Evolutionary conservation across 345 rosid species (phyloP).

Genomic region (Barbarea vulgaris): DNA sequence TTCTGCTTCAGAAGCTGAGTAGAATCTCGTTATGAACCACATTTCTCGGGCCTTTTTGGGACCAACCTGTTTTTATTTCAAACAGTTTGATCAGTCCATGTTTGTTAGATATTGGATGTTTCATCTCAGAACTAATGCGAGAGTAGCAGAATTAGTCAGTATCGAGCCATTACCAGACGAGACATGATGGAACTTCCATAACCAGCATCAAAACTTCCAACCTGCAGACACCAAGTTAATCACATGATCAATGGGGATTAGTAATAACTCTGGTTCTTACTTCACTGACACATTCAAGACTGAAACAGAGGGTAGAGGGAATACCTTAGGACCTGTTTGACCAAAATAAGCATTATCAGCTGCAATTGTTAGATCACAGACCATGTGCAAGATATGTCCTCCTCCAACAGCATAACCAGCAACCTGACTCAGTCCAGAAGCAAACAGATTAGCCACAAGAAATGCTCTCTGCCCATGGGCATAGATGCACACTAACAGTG

Average conservation of each 20-base stretch:
- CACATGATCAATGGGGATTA: background rate
- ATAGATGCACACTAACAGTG: background rate
- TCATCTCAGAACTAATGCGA: background rate
- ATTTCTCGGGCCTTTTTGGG: conserved; percentile 95
- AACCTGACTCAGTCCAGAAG: conserved; percentile 49
- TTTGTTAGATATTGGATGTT: background rate
- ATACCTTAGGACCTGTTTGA: conserved; percentile 98
- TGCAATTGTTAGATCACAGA: conserved; percentile 92
- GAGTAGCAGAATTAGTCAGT: too few relatives aligned
- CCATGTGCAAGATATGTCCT: conserved; percentile 92
- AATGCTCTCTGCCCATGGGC: conserved; percentile 4
- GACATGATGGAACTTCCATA: conserved; percentile 97
- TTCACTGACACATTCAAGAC: background rate
- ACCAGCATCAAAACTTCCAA: conserved; percentile 98
- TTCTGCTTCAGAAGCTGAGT: conserved; percentile 85
- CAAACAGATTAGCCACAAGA: background rate
- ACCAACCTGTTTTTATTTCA: conserved; percentile 58
- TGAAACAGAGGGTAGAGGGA: conserved; percentile 17
- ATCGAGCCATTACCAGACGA: conserved; percentile 62
- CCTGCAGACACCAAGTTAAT: conserved; percentile 46
- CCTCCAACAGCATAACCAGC: conserved; percentile 99
- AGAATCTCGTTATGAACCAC: conserved; percentile 93
- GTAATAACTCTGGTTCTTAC: background rate
- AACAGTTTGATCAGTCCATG: conserved; percentile 6
- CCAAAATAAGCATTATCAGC: conserved; percentile 91